Conservation (phyloP, 768 basidiomycete species). For the Phaeotremella skinneri region DNA sequence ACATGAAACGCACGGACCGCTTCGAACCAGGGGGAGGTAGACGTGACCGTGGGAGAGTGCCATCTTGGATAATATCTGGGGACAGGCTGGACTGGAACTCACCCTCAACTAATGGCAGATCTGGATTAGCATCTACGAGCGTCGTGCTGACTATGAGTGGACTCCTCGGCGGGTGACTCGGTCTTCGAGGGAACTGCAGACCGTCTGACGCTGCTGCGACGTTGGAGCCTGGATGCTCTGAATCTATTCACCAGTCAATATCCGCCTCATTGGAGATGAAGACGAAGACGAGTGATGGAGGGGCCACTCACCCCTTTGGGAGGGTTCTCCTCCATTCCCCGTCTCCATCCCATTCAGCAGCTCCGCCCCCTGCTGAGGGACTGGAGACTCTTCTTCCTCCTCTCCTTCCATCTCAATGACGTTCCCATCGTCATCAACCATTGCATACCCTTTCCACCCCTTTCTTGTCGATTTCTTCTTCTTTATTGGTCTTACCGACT, state of each 20-base stretch:
- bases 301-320: slow-evolving; percentile 3
- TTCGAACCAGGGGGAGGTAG: neutral
- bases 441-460: slow-evolving; percentile 32
- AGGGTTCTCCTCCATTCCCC: slow-evolving; percentile 4
- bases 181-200: too few relatives aligned
- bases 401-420: slow-evolving; percentile 19
- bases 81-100: neutral
- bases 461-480: slow-evolving; percentile 27
- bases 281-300: too few relatives aligned
- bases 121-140: too few relatives aligned
- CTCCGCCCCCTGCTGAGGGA: neutral
- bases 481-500: neutral
- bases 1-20: slow-evolving; percentile 5
- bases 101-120: too few relatives aligned
- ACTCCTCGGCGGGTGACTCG: too few relatives aligned
- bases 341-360: neutral
- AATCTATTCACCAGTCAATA: too few relatives aligned
- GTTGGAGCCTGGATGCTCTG: neutral
- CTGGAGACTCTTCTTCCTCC: neutral
- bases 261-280: too few relatives aligned
- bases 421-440: slow-evolving; percentile 32
- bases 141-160: too few relatives aligned
- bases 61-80: too few relatives aligned
- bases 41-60: neutral
- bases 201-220: neutral